A percentile compares a stretch with the other conserved stretches of the same genome.
These are phyloP conservation scores for Fusarium citri DNA, from an alignment of 2,329 filamentous ascomycete species.

Conservation along the genomic window DNA sequence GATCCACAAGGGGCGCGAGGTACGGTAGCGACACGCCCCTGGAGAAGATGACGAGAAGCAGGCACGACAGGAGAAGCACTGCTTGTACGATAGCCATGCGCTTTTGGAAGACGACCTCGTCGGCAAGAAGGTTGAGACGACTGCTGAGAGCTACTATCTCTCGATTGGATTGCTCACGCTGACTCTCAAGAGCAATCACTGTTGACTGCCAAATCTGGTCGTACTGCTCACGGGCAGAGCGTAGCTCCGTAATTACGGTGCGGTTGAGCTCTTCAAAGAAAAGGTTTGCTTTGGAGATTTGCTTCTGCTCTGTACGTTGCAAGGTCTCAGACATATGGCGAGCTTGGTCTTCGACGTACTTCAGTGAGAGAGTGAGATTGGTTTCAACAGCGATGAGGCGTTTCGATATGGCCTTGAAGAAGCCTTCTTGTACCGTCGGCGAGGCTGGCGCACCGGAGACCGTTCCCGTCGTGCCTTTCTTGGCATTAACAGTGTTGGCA, in stretches of 20 bases:
- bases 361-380: conserved; percentile 90
- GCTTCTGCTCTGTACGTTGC: conserved; percentile 85
- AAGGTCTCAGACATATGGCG: conserved; percentile 89
- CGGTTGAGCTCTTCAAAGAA: conserved; percentile 89
- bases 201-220: conserved; percentile 98
- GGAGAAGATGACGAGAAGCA: conserved; percentile 88
- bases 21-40: conserved; percentile 59
- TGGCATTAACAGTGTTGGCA: conserved; percentile 35
- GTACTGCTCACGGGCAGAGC: conserved; percentile 83
- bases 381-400: conserved; percentile 90
- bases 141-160: conserved; percentile 86
- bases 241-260: conserved; percentile 85
- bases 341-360: conserved; percentile 98
- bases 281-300: conserved; percentile 82
- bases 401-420: conserved; percentile 97
- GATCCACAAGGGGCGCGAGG: conserved; percentile 48
- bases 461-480: conserved; percentile 48
- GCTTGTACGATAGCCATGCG: conserved; percentile 94
- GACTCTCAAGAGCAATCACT: conserved; percentile 88
- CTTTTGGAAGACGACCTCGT: conserved; percentile 89
- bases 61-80: conserved; percentile 84
- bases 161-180: conserved; percentile 83
- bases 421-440: conserved; percentile 94
- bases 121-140: conserved; percentile 88
- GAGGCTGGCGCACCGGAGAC: conserved; percentile 53